These are phyloP conservation scores for Naganishia onofrii DNA, from an alignment of 768 basidiomycete genomes.

Conservation along the genomic window DNA sequence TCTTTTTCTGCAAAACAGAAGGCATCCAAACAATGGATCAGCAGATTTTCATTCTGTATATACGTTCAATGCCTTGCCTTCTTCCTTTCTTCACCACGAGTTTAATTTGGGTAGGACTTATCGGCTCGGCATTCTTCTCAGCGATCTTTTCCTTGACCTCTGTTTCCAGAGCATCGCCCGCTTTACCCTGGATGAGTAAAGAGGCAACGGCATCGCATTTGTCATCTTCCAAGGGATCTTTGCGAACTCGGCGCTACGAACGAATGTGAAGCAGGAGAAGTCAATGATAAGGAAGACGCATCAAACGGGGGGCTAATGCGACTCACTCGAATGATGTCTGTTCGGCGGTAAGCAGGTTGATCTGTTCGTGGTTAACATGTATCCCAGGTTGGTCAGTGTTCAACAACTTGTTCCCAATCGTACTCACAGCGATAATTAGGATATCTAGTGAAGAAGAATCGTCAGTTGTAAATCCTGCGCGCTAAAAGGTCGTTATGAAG, in stretches of 20 bases:
- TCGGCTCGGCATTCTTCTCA: constrained; percentile 30
- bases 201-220: constrained; percentile 53
- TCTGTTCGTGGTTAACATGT: constrained; percentile 17
- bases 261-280: background rate
- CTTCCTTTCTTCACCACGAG: constrained; percentile 33
- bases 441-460: constrained; percentile 35
- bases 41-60: background rate
- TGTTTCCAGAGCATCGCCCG: constrained; percentile 43
- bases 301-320: background rate
- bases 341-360: constrained; percentile 47
- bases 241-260: constrained; percentile 43
- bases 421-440: constrained; percentile 47
- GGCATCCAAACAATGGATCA: background rate
- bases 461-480: too few relatives aligned
- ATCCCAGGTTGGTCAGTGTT: background rate
- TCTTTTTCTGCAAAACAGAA: constrained; percentile 24
- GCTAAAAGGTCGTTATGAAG: background rate
- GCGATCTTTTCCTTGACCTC: constrained; percentile 48
- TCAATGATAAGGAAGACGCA: background rate
- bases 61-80: constrained; percentile 32
- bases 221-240: constrained; percentile 50
- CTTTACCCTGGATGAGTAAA: constrained; percentile 49
- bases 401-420: background rate
- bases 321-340: constrained; percentile 46
- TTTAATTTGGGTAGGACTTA: constrained; percentile 33